phyloP scores from a whole-genome alignment of 2,329 filamentous ascomycete species.

The Paradendryphiella salina region DNA sequence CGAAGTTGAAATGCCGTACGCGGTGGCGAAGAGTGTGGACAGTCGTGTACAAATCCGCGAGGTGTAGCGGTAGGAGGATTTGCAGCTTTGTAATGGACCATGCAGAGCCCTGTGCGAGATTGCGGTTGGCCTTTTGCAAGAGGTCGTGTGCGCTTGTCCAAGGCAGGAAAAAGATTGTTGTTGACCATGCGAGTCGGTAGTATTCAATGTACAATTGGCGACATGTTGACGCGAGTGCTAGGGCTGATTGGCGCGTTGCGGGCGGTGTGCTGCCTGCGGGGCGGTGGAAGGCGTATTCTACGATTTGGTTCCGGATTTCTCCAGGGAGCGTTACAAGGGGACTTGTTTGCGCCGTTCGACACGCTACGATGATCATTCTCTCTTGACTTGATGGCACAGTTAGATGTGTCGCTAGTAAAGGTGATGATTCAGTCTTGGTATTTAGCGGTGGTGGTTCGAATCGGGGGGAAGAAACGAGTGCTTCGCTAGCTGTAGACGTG shows the following conservation, averaged over 20 bases:
- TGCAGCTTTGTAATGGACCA: constrained; percentile 17
- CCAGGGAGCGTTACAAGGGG: constrained; percentile 20
- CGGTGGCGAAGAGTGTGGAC: constrained; percentile 5
- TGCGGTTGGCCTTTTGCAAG: neutral
- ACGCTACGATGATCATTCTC: neutral
- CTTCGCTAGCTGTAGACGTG: no score
- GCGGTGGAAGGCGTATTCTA: constrained; percentile 17
- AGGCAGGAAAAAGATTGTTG: constrained; percentile 14
- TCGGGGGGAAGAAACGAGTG: no score
- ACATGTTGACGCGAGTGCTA: constrained; percentile 23
- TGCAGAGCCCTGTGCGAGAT: neutral
- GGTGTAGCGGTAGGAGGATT: neutral
- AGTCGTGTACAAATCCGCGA: neutral
- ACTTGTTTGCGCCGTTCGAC: neutral
- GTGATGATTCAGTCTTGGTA: no score
- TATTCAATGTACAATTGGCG: constrained; percentile 24
- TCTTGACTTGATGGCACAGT: neutral
- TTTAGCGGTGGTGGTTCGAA: no score
- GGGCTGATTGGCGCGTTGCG: constrained; percentile 13
- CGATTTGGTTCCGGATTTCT: constrained; percentile 25
- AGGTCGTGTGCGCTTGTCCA: constrained; percentile 10
- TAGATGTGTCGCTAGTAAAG: no score
- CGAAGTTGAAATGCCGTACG: constrained; percentile 13
- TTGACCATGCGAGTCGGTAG: constrained; percentile 12
- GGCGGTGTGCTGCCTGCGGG: constrained; percentile 11